Conservation (phyloP, 495 filamentous ascomycete species). For the Zalerion maritima region DNA sequence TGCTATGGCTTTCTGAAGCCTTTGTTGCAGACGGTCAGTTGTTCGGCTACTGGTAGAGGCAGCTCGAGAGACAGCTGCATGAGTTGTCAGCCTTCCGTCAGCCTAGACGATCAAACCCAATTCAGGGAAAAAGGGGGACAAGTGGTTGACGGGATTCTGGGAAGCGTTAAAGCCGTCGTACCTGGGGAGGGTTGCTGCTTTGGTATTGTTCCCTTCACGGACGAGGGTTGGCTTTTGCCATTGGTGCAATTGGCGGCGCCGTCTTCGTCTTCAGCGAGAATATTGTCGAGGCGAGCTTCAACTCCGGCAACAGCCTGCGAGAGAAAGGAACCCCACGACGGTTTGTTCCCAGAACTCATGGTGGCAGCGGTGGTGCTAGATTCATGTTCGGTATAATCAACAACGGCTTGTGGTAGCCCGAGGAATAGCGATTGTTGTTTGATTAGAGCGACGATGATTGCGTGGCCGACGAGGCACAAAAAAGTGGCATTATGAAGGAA, state of each 20-base stretch:
- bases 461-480: too few relatives aligned
- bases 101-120: constrained; percentile 2
- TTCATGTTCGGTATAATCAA: too few relatives aligned
- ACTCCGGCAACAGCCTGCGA: constrained; percentile 87
- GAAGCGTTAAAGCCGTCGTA: constrained; percentile 13
- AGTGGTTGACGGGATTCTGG: constrained; percentile 3
- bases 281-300: constrained; percentile 83
- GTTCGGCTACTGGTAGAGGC: constrained; percentile 38
- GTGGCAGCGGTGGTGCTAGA: too few relatives aligned
- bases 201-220: not conserved
- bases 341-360: too few relatives aligned
- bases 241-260: constrained; percentile 11
- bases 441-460: too few relatives aligned
- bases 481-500: too few relatives aligned
- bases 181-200: constrained; percentile 8
- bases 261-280: constrained; percentile 66
- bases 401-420: too few relatives aligned
- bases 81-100: not conserved
- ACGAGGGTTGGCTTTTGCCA: constrained; percentile 11
- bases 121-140: constrained; percentile 7
- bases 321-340: constrained; percentile 67
- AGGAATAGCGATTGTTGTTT: too few relatives aligned
- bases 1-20: constrained; percentile 51
- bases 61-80: constrained; percentile 28
- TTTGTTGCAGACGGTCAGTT: constrained; percentile 74